Percentiles rank a stretch among this genome's conserved stretches.
phyloP scores from a whole-genome alignment of 169 alveolate species.

The Fabrea salina region DNA sequence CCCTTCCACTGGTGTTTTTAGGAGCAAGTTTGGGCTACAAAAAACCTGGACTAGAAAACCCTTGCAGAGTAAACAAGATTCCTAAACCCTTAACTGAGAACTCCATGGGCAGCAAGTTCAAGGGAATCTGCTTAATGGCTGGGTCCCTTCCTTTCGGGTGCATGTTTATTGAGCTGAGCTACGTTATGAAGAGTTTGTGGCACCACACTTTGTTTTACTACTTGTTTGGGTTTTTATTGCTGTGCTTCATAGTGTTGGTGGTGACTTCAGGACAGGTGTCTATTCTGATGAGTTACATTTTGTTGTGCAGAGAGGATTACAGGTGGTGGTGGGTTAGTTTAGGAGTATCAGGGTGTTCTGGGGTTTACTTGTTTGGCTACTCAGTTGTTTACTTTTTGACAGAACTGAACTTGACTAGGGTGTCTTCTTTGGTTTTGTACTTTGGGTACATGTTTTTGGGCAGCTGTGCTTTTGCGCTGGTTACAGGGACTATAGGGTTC shows the following conservation, averaged over 20 bases:
- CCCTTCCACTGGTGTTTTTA: constrained; percentile 28
- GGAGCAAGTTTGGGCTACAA: constrained; percentile 2
- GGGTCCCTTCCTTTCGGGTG: constrained; percentile 33
- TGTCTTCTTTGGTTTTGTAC: constrained; percentile 71
- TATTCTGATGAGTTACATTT: constrained; percentile 53
- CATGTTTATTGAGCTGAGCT: constrained; percentile 50
- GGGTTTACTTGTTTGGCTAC: constrained; percentile 68
- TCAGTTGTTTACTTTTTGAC: constrained; percentile 64
- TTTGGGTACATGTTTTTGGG: constrained; percentile 74
- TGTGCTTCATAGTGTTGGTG: constrained; percentile 48
- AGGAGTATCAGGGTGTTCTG: constrained; percentile 70
- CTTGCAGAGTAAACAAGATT: constrained; percentile 9
- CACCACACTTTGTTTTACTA: constrained; percentile 70
- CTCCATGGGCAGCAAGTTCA: neutral
- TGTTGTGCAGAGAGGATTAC: constrained; percentile 73
- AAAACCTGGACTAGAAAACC: neutral
- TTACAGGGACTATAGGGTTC: constrained; percentile 80
- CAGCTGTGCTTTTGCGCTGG: constrained; percentile 67
- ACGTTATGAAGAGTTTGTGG: constrained; percentile 73
- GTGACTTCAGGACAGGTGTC: constrained; percentile 63
- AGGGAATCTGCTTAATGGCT: neutral
- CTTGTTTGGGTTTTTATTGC: constrained; percentile 71
- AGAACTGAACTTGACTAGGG: constrained; percentile 54
- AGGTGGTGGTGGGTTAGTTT: constrained; percentile 86
- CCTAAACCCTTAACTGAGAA: constrained; percentile 1